phyloP scores from a whole-genome alignment of 202 grass and related monocot species.

The Bolboschoenoplectus hybrid region DNA sequence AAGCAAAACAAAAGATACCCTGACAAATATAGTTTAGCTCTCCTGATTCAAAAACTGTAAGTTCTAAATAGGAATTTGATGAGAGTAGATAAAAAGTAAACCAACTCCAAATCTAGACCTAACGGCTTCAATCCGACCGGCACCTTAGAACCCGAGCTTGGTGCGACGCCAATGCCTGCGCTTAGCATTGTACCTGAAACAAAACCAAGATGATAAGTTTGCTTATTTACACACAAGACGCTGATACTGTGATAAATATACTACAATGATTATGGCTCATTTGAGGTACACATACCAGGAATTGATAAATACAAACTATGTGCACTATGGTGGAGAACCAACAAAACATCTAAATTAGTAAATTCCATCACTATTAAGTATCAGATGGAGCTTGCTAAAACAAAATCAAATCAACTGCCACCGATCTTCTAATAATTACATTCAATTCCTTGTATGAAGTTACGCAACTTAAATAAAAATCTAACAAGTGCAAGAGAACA shows the following conservation, averaged over 20 bases:
- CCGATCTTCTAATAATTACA: not conserved
- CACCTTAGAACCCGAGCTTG: constrained; percentile 80
- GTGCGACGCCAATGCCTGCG: constrained; percentile 98
- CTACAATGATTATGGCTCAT: not conserved
- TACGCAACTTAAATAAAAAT: not conserved
- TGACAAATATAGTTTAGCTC: not conserved
- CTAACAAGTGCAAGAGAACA: not conserved
- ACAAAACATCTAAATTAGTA: no score
- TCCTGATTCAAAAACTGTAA: constrained; percentile 4
- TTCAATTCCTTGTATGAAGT: not conserved
- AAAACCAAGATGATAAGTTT: constrained; percentile 1
- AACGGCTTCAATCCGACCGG: not conserved
- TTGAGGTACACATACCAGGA: not conserved
- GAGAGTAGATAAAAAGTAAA: constrained; percentile 1
- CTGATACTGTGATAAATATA: not conserved
- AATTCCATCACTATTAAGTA: not conserved
- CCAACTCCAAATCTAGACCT: constrained; percentile 22
- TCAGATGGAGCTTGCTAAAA: not conserved
- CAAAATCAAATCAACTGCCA: not conserved
- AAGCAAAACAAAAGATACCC: not conserved
- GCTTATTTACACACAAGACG: not conserved
- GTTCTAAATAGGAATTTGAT: constrained; percentile 17
- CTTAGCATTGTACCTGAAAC: constrained; percentile 86
- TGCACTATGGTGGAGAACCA: no score
- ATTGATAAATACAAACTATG: not conserved